Conservation (phyloP, 345 rosid species). For the Corymbia maculata region DNA sequence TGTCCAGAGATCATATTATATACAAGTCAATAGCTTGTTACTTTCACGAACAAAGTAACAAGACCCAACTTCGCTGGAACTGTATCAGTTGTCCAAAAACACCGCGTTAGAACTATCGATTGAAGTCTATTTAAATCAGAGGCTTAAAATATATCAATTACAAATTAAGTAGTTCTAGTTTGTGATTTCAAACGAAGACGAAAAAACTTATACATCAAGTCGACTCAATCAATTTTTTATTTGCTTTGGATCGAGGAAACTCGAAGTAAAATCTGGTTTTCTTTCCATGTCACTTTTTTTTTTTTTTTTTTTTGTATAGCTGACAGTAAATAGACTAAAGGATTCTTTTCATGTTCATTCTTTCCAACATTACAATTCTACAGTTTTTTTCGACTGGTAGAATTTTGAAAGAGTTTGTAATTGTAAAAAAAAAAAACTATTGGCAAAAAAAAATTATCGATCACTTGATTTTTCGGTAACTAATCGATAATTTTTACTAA, state of each 20-base stretch:
- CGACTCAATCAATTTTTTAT: neutral
- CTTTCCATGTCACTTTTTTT: neutral
- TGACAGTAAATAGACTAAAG: neutral
- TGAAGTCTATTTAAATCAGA: neutral
- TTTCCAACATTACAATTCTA: neutral
- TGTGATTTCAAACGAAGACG: neutral
- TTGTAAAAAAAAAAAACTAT: neutral
- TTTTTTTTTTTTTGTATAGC: neutral
- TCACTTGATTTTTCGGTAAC: neutral
- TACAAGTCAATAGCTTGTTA: neutral
- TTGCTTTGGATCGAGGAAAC: neutral
- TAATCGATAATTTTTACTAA: no score
- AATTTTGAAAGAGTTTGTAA: neutral
- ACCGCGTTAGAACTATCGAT: neutral
- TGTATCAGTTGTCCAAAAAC: neutral
- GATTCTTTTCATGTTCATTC: neutral
- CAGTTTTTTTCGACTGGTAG: neutral
- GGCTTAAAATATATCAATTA: neutral
- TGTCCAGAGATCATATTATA: neutral
- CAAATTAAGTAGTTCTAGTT: neutral
- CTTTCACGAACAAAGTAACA: neutral
- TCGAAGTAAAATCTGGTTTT: neutral
- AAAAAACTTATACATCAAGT: neutral
- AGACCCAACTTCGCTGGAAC: neutral
- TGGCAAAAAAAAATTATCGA: neutral